Conservation (phyloP, 2,329 filamentous ascomycete genomes). For the Dactylonectria estremocensis region DNA sequence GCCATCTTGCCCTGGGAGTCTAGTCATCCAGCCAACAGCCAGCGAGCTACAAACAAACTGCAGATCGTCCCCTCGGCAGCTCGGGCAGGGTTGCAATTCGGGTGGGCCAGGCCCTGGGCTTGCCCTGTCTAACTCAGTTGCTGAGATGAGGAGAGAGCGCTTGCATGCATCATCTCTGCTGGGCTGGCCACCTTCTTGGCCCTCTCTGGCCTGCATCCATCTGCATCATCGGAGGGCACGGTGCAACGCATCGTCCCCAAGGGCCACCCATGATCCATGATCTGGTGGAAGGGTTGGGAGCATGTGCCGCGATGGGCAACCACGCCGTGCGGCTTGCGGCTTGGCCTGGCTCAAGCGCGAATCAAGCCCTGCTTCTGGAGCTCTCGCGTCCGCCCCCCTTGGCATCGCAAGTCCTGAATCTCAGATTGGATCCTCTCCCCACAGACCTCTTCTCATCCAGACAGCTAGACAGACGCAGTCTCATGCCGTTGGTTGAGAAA, state of each 20-base stretch:
- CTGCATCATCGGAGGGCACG: slow-evolving; percentile 45
- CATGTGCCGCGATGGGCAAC: slow-evolving; percentile 23
- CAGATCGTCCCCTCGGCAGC: slow-evolving; percentile 48
- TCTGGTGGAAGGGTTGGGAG: slow-evolving; percentile 35
- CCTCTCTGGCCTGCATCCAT: slow-evolving; percentile 42
- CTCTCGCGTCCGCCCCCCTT: slow-evolving; percentile 35
- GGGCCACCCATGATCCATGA: slow-evolving; percentile 39
- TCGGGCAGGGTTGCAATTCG: slow-evolving; percentile 40
- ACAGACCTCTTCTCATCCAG: slow-evolving; percentile 27
- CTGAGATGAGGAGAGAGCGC: slow-evolving; percentile 40
- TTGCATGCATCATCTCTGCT: slow-evolving; percentile 46
- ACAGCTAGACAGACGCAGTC: slow-evolving; percentile 31
- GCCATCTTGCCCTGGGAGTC: slow-evolving; percentile 20
- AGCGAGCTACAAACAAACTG: slow-evolving; percentile 41
- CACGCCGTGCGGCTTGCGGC: slow-evolving; percentile 35
- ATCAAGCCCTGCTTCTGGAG: slow-evolving; percentile 37
- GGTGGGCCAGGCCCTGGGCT: slow-evolving; percentile 38
- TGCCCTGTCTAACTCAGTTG: slow-evolving; percentile 31
- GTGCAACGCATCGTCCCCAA: slow-evolving; percentile 41
- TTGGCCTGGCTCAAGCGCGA: slow-evolving; percentile 36
- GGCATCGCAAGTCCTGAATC: slow-evolving; percentile 39
- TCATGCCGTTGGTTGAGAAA: slow-evolving; percentile 46
- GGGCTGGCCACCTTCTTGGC: slow-evolving; percentile 38
- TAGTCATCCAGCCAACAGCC: slow-evolving; percentile 28
- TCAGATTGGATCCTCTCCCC: slow-evolving; percentile 44